Evolutionary conservation across 2,329 filamentous ascomycete genomes (phyloP), one percentile per base, ranked within the genome.

Genomic region (Neophaeococcomyces aloes): DNA sequence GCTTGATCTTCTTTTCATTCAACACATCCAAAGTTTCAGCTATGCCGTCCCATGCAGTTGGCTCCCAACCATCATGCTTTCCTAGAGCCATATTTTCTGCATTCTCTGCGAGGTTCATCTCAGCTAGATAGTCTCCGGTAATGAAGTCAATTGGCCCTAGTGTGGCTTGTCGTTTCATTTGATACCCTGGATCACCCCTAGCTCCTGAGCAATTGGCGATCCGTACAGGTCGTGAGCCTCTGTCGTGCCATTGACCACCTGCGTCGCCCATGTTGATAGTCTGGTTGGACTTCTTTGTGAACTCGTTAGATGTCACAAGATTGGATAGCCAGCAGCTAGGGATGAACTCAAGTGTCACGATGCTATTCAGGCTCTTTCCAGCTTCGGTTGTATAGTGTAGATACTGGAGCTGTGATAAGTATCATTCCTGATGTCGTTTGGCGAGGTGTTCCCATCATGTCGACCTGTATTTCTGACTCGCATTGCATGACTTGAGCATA

Each of bases 81-180:
- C 66, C 65, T 7, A 54, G 53, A 10, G 60, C 57, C 52, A 64
- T 62, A 5, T 62, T 61, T 33, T 66, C 57, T 0, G 65, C 65
- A 46, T 70, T 67, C 35, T 69, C 65, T 3, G 68, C 67, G 14
- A 71, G 56, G 38, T 70, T 71, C 56, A 47, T 51, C 64, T 66
- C 67, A 7, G 68, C 66, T 29, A 73, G 63, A 50, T 71, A 75
- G 48, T 75, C 72, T 8, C 71, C 71, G 0, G 69, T 74, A 36
- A 75, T 72, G 14, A 74, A 68, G 50, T 75, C 71, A 8, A 68
- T 58, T 31, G 59, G 61, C 46, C 60, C 61, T 23, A 57, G 38
- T 1, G 53, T 61, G 2, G 57, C 60, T 49, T 63, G 62, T n/a
- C 56, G 57, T 27, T 56, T 55, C 62, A 64, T 63, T 37, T 64